Conservation (phyloP, 306 rosid species). For the Rubus parviflorus region DNA sequence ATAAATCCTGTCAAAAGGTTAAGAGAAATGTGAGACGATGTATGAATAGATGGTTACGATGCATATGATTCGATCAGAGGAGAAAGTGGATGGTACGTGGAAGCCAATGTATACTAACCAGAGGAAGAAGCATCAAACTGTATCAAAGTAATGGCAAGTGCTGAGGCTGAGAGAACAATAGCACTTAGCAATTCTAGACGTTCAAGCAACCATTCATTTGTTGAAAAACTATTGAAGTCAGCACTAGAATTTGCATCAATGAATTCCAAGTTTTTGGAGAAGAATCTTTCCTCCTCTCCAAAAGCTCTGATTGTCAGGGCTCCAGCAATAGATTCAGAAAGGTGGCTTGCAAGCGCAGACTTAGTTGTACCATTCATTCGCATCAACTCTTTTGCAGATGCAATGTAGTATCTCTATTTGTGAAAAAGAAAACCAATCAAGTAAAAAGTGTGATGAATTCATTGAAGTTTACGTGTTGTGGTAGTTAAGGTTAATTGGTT, state of each 20-base stretch:
- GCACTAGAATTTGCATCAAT: conserved; percentile 31
- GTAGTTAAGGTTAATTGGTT: not conserved
- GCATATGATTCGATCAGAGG: not conserved
- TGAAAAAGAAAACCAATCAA: not conserved
- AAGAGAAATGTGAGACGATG: not conserved
- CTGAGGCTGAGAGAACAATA: conserved; percentile 29
- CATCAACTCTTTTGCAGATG: conserved; percentile 36
- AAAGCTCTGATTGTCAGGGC: conserved; percentile 38
- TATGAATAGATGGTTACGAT: not conserved
- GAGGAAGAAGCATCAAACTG: conserved; percentile 20
- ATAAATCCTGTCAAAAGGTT: conserved; percentile 20
- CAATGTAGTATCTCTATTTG: conserved; percentile 24
- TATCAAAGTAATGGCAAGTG: conserved; percentile 23
- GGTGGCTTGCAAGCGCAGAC: conserved; percentile 35
- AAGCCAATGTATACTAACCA: conserved; percentile 18
- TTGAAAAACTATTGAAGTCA: conserved; percentile 31
- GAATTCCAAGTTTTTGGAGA: conserved; percentile 21
- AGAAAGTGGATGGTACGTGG: not conserved
- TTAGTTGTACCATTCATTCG: conserved; percentile 37
- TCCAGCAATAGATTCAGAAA: conserved; percentile 30
- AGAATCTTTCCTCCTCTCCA: conserved; percentile 24
- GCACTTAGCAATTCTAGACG: conserved; percentile 32
- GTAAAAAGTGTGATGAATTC: not conserved
- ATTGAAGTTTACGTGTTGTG: not conserved
- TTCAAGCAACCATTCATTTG: conserved; percentile 34